A percentile compares a stretch with the other conserved stretches of the same genome.
Conservation (phyloP, 768 basidiomycete genomes). For the Hygrophorus pudorinus region DNA sequence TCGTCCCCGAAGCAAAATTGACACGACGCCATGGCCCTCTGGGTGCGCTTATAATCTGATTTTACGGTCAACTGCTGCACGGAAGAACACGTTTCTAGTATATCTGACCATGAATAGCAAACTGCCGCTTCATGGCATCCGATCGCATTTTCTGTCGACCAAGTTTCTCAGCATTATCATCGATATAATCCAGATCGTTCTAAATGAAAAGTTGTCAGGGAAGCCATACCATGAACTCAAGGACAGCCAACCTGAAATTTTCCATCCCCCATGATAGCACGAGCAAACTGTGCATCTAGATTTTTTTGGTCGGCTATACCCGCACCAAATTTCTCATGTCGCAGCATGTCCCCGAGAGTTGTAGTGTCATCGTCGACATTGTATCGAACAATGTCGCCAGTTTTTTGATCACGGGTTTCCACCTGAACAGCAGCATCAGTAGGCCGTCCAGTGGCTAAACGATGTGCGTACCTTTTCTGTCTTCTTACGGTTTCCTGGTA, state of each 20-base stretch:
- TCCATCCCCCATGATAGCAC: slow-evolving; percentile 78
- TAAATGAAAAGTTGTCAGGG: slow-evolving; percentile 17
- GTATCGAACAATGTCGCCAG: slow-evolving; percentile 80
- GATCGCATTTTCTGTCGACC: slow-evolving; percentile 92
- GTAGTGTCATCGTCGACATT: slow-evolving; percentile 86
- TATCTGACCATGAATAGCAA: slow-evolving; percentile 78
- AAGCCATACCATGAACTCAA: too few relatives aligned
- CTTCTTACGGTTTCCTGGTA: not conserved
- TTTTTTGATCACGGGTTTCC: slow-evolving; percentile 84
- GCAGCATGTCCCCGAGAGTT: slow-evolving; percentile 83
- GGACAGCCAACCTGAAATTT: slow-evolving; percentile 58
- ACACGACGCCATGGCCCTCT: slow-evolving; percentile 80
- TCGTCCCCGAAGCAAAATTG: slow-evolving; percentile 90
- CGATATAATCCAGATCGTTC: slow-evolving; percentile 90
- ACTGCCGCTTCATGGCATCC: slow-evolving; percentile 94
- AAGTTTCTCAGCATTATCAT: slow-evolving; percentile 91
- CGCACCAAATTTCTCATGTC: slow-evolving; percentile 86
- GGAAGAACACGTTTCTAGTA: not conserved
- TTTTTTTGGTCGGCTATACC: slow-evolving; percentile 89
- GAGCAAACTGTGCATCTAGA: slow-evolving; percentile 82
- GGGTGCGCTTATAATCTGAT: slow-evolving; percentile 89
- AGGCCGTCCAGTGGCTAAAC: not conserved
- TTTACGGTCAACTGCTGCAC: not conserved
- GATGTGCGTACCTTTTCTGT: not conserved
- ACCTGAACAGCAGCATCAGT: slow-evolving; percentile 38